phyloP scores from a whole-genome alignment of 176 grass and related monocot genomes.

The Oryza nivara region DNA sequence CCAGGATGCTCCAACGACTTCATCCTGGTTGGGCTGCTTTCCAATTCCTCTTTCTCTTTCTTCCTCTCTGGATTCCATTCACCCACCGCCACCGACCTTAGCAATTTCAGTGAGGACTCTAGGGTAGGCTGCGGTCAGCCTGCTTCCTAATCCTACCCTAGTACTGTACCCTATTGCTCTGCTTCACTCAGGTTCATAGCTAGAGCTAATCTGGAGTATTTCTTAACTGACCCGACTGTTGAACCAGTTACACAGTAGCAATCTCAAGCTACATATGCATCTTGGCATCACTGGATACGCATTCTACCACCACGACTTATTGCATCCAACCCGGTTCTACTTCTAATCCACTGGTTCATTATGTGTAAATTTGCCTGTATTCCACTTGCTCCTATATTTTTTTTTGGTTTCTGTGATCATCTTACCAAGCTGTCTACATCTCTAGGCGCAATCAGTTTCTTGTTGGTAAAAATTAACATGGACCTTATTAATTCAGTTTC shows the following conservation, averaged over 20 bases:
- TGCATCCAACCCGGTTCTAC: background rate
- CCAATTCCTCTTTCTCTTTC: background rate
- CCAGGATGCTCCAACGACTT: conserved; percentile 73
- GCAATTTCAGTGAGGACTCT: too few species aligned
- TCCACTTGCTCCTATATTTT: background rate
- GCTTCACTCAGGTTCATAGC: background rate
- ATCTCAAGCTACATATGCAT: background rate
- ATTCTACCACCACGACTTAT: background rate
- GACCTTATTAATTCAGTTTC: background rate
- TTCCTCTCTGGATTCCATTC: background rate
- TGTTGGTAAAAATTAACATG: background rate
- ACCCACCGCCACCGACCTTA: background rate
- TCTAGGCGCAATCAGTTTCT: background rate
- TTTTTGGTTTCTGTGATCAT: background rate
- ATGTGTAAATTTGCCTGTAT: background rate
- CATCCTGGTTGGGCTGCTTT: conserved; percentile 50
- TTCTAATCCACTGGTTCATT: too few species aligned
- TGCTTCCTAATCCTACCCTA: too few species aligned
- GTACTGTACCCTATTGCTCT: background rate
- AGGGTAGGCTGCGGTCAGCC: too few species aligned
- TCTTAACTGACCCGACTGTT: background rate
- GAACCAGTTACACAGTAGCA: background rate
- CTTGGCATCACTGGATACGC: background rate
- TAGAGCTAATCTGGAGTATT: background rate
- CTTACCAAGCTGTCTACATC: background rate